Evolutionary conservation across 495 filamentous ascomycete species (phyloP).

Genomic region (Chaetomium fimeti): DNA sequence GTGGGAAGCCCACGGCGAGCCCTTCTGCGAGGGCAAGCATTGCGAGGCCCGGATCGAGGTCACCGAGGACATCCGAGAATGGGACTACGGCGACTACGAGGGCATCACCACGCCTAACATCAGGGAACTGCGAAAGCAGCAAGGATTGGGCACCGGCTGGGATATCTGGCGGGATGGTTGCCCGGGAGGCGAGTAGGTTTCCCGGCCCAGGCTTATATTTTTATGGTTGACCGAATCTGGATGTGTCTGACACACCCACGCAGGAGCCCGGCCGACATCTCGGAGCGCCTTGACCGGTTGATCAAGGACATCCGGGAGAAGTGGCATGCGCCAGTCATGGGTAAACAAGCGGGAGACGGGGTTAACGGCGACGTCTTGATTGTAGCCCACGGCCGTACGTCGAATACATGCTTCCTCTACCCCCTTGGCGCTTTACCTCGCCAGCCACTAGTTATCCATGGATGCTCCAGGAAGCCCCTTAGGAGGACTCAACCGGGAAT

Average conservation of each 20-base stretch:
- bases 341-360: slow-evolving; percentile 41
- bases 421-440: too few species aligned
- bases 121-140: slow-evolving; percentile 54
- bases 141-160: slow-evolving; percentile 61
- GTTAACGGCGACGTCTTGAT: slow-evolving; percentile 55
- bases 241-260: neutral
- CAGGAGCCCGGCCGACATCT: slow-evolving; percentile 62
- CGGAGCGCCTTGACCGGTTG: slow-evolving; percentile 65
- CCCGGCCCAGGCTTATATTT: neutral
- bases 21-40: slow-evolving; percentile 31
- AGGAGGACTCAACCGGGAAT: too few species aligned
- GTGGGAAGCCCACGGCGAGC: slow-evolving; percentile 46
- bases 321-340: slow-evolving; percentile 55
- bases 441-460: too few species aligned
- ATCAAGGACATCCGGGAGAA: slow-evolving; percentile 68
- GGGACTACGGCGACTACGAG: slow-evolving; percentile 96
- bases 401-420: too few species aligned
- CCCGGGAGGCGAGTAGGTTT: slow-evolving; percentile 59
- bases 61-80: slow-evolving; percentile 80
- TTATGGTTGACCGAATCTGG: neutral
- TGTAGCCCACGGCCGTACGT: slow-evolving; percentile 71
- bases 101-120: slow-evolving; percentile 79
- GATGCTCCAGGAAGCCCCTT: too few species aligned
- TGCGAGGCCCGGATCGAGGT: slow-evolving; percentile 59
- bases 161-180: slow-evolving; percentile 88